Percentiles rank a stretch among this genome's conserved stretches.
These are phyloP conservation scores for Pascua guehoae DNA, from an alignment of 1,284 basidiomycete species.

Conservation along the genomic window DNA sequence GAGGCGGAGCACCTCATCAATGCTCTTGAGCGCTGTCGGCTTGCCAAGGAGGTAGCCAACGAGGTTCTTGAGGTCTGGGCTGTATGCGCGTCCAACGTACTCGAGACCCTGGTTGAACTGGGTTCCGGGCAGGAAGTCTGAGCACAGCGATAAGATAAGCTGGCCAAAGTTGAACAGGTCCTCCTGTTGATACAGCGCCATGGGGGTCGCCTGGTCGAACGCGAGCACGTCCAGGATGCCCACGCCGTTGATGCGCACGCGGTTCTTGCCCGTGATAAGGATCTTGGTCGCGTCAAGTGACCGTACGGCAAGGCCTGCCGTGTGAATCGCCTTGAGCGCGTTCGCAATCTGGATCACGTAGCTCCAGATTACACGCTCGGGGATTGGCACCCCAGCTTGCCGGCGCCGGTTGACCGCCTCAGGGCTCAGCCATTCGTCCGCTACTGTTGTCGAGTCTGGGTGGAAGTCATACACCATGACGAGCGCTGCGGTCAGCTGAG, in stretches of 20 bases:
- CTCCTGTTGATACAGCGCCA: constrained; percentile 64
- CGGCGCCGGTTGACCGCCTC: constrained; percentile 38
- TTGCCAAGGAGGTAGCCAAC: constrained; percentile 75
- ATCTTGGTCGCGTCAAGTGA: constrained; percentile 86
- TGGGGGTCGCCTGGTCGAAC: constrained; percentile 65
- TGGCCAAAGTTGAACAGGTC: constrained; percentile 84
- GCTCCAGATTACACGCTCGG: constrained; percentile 88
- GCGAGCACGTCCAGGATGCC: constrained; percentile 79
- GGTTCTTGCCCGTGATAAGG: constrained; percentile 82
- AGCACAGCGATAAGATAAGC: constrained; percentile 76
- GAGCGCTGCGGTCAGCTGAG: constrained; percentile 60
- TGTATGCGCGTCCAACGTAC: constrained; percentile 68
- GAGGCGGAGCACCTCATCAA: constrained; percentile 75
- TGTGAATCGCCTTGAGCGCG: constrained; percentile 82
- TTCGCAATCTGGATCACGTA: constrained; percentile 88
- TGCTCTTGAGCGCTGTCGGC: constrained; percentile 61
- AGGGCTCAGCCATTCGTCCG: constrained; percentile 59
- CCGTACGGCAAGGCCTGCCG: constrained; percentile 73
- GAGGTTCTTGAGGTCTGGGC: constrained; percentile 74
- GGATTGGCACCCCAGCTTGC: constrained; percentile 51
- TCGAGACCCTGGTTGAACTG: constrained; percentile 72
- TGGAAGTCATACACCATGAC: constrained; percentile 92
- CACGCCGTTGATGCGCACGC: constrained; percentile 74
- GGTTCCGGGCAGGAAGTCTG: constrained; percentile 49
- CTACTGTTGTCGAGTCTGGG: constrained; percentile 77